Evolutionary conservation across 306 rosid species (phyloP).

Genomic region (Vigna trinervia): DNA sequence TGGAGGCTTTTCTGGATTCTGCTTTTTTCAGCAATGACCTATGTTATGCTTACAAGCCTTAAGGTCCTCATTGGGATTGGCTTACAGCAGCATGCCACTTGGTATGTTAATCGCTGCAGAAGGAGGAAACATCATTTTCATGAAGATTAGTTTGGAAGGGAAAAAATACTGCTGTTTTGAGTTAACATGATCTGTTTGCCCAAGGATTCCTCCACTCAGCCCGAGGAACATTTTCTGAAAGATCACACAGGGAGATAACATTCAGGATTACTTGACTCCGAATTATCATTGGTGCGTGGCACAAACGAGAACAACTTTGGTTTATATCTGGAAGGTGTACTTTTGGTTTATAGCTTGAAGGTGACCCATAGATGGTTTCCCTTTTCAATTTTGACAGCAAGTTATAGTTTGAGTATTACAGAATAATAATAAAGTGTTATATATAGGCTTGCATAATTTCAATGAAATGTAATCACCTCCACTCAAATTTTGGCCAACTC

Average conservation of each 20-base stretch:
- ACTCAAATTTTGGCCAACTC: constrained; percentile 10
- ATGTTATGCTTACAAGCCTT: constrained; percentile 92
- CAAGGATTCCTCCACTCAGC: constrained; percentile 27
- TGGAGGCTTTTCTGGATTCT: constrained; percentile 77
- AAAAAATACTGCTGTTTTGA: constrained; percentile 25
- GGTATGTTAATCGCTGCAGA: constrained; percentile 86
- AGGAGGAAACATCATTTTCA: constrained; percentile 85
- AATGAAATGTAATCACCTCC: constrained; percentile 17
- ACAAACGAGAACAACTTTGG: constrained; percentile 38
- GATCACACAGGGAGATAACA: constrained; percentile 5
- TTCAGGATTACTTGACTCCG: constrained; percentile 14
- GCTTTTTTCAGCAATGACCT: constrained; percentile 66
- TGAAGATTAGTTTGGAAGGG: constrained; percentile 57
- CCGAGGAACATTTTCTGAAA: constrained; percentile 23
- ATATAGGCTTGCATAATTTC: constrained; percentile 35
- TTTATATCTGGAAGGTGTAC: background rate
- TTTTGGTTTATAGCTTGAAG: constrained; percentile 18
- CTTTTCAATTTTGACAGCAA: constrained; percentile 63
- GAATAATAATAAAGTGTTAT: constrained; percentile 37
- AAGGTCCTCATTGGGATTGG: constrained; percentile 88
- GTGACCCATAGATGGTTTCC: constrained; percentile 42
- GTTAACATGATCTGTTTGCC: constrained; percentile 35
- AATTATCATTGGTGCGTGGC: constrained; percentile 24
- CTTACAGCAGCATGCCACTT: constrained; percentile 74
- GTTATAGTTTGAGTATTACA: constrained; percentile 39